A percentile compares a stretch with the other conserved stretches of the same genome.
phyloP scores from a whole-genome alignment of 257 asterid genomes.

The Solanum lignicaule region DNA sequence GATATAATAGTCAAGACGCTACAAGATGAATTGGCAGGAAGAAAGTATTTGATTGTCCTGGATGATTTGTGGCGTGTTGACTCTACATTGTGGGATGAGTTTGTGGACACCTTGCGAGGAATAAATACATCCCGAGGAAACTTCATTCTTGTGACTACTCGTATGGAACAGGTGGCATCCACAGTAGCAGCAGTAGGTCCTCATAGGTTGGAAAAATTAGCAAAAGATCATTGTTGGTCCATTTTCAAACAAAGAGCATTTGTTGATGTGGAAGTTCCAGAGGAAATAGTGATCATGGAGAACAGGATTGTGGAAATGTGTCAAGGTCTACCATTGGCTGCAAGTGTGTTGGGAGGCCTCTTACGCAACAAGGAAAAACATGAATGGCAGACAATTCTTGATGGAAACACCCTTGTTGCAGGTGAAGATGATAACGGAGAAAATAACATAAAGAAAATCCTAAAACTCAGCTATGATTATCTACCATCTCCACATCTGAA shows the following conservation, averaged over 20 bases:
- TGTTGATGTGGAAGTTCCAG: background rate
- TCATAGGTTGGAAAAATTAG: background rate
- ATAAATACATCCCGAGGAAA: background rate
- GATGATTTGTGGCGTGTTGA: constrained; percentile 25
- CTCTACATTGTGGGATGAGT: background rate
- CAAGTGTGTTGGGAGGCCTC: background rate
- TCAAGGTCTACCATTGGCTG: constrained; percentile 10
- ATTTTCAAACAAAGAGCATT: constrained; percentile 9
- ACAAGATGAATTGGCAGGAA: background rate
- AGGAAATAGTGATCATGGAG: background rate
- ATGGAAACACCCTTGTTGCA: background rate
- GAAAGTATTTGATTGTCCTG: constrained; percentile 10
- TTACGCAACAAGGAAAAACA: background rate
- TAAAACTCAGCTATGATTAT: constrained; percentile 16
- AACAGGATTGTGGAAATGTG: background rate
- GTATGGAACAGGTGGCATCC: background rate
- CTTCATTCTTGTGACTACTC: constrained; percentile 15
- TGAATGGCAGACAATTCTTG: background rate
- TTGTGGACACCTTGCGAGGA: background rate
- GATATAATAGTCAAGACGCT: constrained; percentile 5
- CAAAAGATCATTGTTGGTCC: constrained; percentile 3
- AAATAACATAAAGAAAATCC: background rate
- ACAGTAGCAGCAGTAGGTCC: background rate
- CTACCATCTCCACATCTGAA: constrained; percentile 11
- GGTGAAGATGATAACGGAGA: background rate